These are phyloP conservation scores for Rosa multiflora DNA, from an alignment of 306 rosid genomes.

Conservation along the genomic window DNA sequence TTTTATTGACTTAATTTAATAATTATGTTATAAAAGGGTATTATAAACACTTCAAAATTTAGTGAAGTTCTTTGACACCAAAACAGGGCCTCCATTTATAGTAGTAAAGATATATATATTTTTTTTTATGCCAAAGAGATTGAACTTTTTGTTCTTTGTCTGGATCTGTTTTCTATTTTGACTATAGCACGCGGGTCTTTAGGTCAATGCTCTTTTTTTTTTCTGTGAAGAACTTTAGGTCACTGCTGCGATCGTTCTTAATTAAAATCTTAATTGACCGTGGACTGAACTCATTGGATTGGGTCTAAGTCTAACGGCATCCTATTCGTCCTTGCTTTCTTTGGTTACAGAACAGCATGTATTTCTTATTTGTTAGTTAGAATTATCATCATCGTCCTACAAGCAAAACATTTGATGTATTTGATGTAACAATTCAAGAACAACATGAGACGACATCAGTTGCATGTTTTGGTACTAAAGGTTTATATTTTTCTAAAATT, in stretches of 20 bases:
- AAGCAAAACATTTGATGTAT: background rate
- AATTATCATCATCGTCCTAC: background rate
- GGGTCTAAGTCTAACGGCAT: background rate
- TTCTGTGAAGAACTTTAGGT: too few relatives aligned
- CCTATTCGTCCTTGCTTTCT: background rate
- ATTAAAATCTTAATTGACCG: background rate
- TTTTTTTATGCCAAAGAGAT: background rate
- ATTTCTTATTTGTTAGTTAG: too few relatives aligned
- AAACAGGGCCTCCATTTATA: too few relatives aligned
- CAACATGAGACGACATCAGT: background rate
- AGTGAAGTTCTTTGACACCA: too few relatives aligned
- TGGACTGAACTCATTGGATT: background rate
- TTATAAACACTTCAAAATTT: too few relatives aligned
- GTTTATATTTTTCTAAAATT: background rate
- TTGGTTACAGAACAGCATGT: background rate
- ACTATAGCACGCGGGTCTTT: background rate
- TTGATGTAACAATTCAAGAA: background rate
- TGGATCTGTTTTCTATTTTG: too few relatives aligned
- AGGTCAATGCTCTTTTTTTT: too few relatives aligned
- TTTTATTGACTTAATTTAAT: too few relatives aligned
- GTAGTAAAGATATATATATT: too few relatives aligned
- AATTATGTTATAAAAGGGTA: too few relatives aligned
- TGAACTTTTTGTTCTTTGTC: background rate
- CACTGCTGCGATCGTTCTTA: too few relatives aligned
- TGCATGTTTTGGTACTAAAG: background rate